These are phyloP conservation scores for Pulicaria dysenterica DNA, from an alignment of 129 eudicot species.

Conservation along the genomic window DNA sequence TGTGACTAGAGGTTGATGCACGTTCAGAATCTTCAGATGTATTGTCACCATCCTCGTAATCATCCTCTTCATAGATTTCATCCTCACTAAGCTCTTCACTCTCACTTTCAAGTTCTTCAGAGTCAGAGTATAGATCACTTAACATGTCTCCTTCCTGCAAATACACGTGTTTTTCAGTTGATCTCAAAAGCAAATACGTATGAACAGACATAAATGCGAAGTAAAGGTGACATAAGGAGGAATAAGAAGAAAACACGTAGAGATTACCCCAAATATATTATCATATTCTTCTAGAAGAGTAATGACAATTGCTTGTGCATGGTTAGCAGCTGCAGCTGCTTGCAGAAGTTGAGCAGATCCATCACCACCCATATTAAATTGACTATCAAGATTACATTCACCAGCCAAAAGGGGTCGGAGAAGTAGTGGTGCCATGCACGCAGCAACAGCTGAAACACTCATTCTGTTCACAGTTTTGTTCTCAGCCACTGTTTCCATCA, in stretches of 20 bases:
- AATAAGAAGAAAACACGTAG: background rate
- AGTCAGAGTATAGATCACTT: conserved; percentile 70
- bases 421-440: conserved; percentile 99
- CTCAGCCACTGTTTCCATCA: conserved; percentile 82
- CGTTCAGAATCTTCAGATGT: conserved; percentile 52
- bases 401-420: conserved; percentile 97
- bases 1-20: conserved; percentile 49
- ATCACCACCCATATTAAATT: conserved; percentile 78
- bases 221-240: background rate
- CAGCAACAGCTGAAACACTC: conserved; percentile 98
- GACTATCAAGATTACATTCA: conserved; percentile 79
- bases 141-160: conserved; percentile 68
- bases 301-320: conserved; percentile 94
- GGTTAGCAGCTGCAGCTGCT: conserved; percentile 99
- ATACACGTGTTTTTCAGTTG: conserved; percentile 16
- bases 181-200: conserved; percentile 3
- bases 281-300: conserved; percentile 89
- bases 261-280: conserved; percentile 81
- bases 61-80: conserved; percentile 57
- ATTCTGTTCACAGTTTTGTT: conserved; percentile 74
- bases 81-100: conserved; percentile 82
- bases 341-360: conserved; percentile 91
- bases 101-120: conserved; percentile 84
- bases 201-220: background rate
- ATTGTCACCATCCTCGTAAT: conserved; percentile 39